Evolutionary conservation across 108 stramenopile species (phyloP).

Genomic region (Mediolabrus comicus): DNA sequence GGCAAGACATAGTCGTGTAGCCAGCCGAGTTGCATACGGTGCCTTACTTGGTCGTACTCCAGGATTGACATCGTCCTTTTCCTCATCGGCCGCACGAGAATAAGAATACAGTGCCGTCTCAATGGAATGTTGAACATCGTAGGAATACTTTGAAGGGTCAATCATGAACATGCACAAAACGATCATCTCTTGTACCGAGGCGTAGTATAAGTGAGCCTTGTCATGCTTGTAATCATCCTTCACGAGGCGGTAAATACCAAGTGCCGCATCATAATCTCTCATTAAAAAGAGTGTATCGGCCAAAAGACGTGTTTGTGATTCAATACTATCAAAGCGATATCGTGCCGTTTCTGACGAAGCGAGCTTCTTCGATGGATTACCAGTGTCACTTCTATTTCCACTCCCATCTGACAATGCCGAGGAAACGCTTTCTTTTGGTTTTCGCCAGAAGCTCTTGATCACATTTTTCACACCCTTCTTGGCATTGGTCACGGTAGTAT

Average conservation of each 20-base stretch:
- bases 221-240: constrained; percentile 89
- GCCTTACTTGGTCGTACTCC: constrained; percentile 52
- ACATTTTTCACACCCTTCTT: constrained; percentile 87
- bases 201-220: constrained; percentile 71
- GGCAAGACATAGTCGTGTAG: constrained; percentile 74
- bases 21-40: constrained; percentile 67
- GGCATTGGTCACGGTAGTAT: constrained; percentile 75
- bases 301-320: constrained; percentile 82
- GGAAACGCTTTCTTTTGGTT: constrained; percentile 57
- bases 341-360: constrained; percentile 9
- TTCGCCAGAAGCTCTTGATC: constrained; percentile 82
- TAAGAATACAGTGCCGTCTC: constrained; percentile 76
- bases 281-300: constrained; percentile 88
- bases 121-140: constrained; percentile 47
- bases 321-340: constrained; percentile 82
- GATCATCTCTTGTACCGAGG: constrained; percentile 84
- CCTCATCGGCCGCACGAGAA: constrained; percentile 77
- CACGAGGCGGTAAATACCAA: constrained; percentile 72
- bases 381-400: constrained; percentile 5
- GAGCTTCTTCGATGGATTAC: constrained; percentile 4
- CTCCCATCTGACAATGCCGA: constrained; percentile 11
- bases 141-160: constrained; percentile 43
- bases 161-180: constrained; percentile 69
- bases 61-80: constrained; percentile 38
- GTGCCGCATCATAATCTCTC: constrained; percentile 78